These are phyloP conservation scores for Gnomoniopsis sp. DNA, from an alignment of 2,329 filamentous ascomycete genomes.

Conservation along the genomic window DNA sequence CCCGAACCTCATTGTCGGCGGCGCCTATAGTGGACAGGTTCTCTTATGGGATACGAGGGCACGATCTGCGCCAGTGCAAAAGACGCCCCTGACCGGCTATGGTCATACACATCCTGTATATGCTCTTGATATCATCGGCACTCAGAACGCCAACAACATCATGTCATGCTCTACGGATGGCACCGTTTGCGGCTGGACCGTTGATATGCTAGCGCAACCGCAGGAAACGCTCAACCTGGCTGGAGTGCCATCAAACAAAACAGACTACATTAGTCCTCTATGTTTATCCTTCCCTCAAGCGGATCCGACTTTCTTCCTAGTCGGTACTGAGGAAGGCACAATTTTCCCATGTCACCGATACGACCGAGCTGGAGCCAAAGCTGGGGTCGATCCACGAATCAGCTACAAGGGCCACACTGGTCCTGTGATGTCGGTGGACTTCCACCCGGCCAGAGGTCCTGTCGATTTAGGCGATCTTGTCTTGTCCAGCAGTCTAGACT, in stretches of 20 bases:
- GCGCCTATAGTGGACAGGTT: slow-evolving; percentile 94
- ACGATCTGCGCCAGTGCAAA: slow-evolving; percentile 85
- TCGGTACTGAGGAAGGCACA: slow-evolving; percentile 92
- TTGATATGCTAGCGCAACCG: slow-evolving; percentile 95
- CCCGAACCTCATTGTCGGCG: slow-evolving; percentile 91
- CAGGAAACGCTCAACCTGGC: slow-evolving; percentile 90
- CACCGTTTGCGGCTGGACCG: slow-evolving; percentile 93
- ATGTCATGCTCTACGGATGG: slow-evolving; percentile 96
- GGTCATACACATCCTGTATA: slow-evolving; percentile 97
- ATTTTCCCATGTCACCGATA: slow-evolving; percentile 97
- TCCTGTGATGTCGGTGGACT: slow-evolving; percentile 93
- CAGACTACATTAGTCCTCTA: slow-evolving; percentile 91
- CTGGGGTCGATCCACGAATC: slow-evolving; percentile 85
- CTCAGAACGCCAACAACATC: slow-evolving; percentile 98
- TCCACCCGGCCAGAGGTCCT: slow-evolving; percentile 87
- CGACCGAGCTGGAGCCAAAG: slow-evolving; percentile 94
- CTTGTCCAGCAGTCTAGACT: slow-evolving; percentile 88
- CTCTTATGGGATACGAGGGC: slow-evolving; percentile 95
- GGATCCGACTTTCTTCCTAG: slow-evolving; percentile 95
- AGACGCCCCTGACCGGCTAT: slow-evolving; percentile 90
- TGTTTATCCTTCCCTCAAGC: slow-evolving; percentile 92
- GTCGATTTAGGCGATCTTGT: slow-evolving; percentile 94
- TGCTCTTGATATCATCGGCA: slow-evolving; percentile 91
- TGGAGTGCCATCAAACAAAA: slow-evolving; percentile 80
- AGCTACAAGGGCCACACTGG: slow-evolving; percentile 88